Percentiles rank a stretch among this genome's conserved stretches.
Evolutionary conservation across 768 basidiomycete genomes (phyloP).

Genomic region (Rubroboletus satanas): DNA sequence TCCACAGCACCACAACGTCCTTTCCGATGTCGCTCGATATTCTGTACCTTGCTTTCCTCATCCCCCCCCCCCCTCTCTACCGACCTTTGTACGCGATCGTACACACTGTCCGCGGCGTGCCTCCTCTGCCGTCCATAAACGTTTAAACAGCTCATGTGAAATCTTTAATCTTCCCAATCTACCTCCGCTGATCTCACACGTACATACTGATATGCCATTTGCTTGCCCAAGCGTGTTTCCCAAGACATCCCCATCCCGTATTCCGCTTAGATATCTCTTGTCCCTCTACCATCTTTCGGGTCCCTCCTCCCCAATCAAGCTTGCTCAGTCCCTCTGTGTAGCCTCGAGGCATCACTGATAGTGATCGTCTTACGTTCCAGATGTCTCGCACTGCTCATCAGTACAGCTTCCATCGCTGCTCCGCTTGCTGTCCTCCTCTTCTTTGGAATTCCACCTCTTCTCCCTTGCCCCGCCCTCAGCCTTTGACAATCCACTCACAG

Average conservation of each 20-base stretch:
- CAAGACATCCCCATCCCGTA: slow-evolving; percentile 4
- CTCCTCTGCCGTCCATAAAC: not conserved
- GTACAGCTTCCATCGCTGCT: slow-evolving; percentile 1
- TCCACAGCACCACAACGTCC: not conserved
- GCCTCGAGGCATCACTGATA: slow-evolving; percentile 31
- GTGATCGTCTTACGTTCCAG: slow-evolving; percentile 21
- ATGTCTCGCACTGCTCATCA: not conserved
- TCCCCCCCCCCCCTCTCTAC: not conserved
- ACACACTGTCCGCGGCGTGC: slow-evolving; percentile 3
- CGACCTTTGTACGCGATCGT: not conserved
- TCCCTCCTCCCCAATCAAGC: slow-evolving; percentile 15
- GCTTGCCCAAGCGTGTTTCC: not conserved
- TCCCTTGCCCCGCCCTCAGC: not conserved
- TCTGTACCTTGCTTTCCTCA: too few species aligned
- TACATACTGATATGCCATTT: not conserved
- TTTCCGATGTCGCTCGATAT: not conserved
- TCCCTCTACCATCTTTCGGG: not conserved
- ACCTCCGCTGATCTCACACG: slow-evolving; percentile 4
- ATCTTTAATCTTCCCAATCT: not conserved
- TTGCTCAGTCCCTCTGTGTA: not conserved
- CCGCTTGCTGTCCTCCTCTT: not conserved
- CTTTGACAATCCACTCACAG: not conserved
- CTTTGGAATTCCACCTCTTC: slow-evolving; percentile 2
- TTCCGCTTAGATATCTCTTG: not conserved
- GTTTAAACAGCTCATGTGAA: not conserved